Conservation (phyloP, 2,329 filamentous ascomycete genomes). For the Leptographium flavum region DNA sequence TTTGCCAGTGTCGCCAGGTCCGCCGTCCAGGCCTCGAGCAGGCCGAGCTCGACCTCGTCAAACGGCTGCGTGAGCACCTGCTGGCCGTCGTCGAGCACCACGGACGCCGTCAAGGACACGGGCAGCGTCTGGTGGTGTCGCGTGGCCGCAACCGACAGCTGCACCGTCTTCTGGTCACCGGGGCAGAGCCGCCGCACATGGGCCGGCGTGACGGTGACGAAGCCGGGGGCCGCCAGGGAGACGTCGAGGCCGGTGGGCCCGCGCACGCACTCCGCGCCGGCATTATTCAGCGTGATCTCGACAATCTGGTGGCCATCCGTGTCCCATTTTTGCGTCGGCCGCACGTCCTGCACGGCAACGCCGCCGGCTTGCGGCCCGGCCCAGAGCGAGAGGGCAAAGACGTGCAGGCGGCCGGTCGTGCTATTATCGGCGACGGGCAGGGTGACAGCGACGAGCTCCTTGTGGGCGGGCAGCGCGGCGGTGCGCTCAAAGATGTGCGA, state of each 20-base stretch:
- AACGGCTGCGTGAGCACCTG: background rate
- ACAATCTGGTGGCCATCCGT: slow-evolving; percentile 21
- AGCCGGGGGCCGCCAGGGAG: slow-evolving; percentile 20
- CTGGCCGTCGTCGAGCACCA: background rate
- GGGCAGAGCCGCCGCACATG: slow-evolving; percentile 26
- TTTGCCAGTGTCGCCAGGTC: slow-evolving; percentile 18
- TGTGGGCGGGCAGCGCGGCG: slow-evolving; percentile 21
- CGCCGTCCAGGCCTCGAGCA: background rate
- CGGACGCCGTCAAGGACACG: no score
- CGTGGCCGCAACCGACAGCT: slow-evolving; percentile 3
- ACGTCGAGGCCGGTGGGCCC: slow-evolving; percentile 10
- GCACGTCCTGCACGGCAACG: slow-evolving; percentile 22
- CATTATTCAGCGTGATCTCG: slow-evolving; percentile 25
- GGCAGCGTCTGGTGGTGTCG: no score
- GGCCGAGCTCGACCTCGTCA: background rate
- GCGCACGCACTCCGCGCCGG: slow-evolving; percentile 20
- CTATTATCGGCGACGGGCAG: slow-evolving; percentile 18
- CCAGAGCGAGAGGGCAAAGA: slow-evolving; percentile 27
- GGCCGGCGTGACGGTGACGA: slow-evolving; percentile 27
- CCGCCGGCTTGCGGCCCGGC: slow-evolving; percentile 1
- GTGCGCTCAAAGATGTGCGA: slow-evolving; percentile 31
- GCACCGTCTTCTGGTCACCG: slow-evolving; percentile 25
- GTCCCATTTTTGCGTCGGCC: slow-evolving; percentile 28
- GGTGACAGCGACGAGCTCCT: slow-evolving; percentile 23
- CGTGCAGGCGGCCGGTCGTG: slow-evolving; percentile 19